Percentiles rank a stretch among this genome's conserved stretches.
These are phyloP conservation scores for Tylopilus plumbeoviolaceoides DNA, from an alignment of 768 basidiomycete species.

Conservation along the genomic window DNA sequence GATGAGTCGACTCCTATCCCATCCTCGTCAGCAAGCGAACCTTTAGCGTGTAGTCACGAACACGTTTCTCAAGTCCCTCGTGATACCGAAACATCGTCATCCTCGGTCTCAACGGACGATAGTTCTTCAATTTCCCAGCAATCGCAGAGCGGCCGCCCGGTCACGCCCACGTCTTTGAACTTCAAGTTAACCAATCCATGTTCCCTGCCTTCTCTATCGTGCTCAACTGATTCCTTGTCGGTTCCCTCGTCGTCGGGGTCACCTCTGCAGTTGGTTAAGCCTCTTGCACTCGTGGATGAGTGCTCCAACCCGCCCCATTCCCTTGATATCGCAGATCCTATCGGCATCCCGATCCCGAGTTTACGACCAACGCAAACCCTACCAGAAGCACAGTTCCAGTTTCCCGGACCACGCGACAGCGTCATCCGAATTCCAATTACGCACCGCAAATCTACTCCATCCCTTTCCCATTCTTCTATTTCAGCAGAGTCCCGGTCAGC, in stretches of 20 bases:
- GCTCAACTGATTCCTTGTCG: slow-evolving; percentile 57
- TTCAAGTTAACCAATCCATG: slow-evolving; percentile 24
- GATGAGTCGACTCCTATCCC: slow-evolving; percentile 2
- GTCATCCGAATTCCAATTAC: slow-evolving; percentile 29
- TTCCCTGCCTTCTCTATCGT: slow-evolving; percentile 49
- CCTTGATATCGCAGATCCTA: slow-evolving; percentile 30
- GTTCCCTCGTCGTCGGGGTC: slow-evolving; percentile 50
- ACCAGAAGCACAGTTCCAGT: slow-evolving; percentile 36
- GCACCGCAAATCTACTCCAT: slow-evolving; percentile 35
- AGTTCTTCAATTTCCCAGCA: slow-evolving; percentile 32
- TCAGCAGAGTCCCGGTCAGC: slow-evolving; percentile 35
- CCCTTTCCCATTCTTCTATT: slow-evolving; percentile 30
- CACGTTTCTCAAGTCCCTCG: background rate
- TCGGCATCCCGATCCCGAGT: slow-evolving; percentile 24
- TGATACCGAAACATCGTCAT: slow-evolving; percentile 21
- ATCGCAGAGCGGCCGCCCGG: slow-evolving; percentile 29
- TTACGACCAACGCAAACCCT: slow-evolving; percentile 17
- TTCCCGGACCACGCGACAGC: slow-evolving; percentile 39
- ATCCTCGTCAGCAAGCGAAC: slow-evolving; percentile 2
- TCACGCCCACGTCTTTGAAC: slow-evolving; percentile 33
- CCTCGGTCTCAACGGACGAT: slow-evolving; percentile 29
- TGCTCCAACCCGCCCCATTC: slow-evolving; percentile 23
- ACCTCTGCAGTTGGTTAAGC: slow-evolving; percentile 30
- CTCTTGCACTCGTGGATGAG: slow-evolving; percentile 36
- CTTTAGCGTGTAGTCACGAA: slow-evolving; percentile 1